phyloP scores from a whole-genome alignment of 257 asterid genomes.

The Capsicum rhomboideum region DNA sequence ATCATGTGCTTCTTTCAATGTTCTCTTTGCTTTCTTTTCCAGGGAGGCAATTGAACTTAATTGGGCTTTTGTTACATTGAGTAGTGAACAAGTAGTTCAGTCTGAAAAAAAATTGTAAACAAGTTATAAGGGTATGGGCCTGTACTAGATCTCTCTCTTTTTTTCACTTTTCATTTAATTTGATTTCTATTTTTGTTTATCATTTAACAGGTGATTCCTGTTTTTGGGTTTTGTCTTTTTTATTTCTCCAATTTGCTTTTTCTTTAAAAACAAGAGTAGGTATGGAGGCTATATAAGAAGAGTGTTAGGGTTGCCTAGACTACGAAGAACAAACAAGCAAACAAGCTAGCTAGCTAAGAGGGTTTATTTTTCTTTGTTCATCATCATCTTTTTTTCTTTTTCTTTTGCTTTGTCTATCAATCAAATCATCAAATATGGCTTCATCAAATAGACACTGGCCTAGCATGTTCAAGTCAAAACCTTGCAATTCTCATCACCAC shows the following conservation, averaged over 20 bases:
- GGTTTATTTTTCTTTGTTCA: not conserved
- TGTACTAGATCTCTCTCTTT: constrained; percentile 7
- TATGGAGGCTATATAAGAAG: constrained; percentile 18
- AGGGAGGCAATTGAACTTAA: not conserved
- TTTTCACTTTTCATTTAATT: constrained; percentile 41
- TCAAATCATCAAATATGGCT: constrained; percentile 16
- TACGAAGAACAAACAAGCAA: not conserved
- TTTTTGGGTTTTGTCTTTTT: constrained; percentile 46
- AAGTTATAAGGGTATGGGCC: constrained; percentile 43
- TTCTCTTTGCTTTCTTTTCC: constrained; percentile 51
- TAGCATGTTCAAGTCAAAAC: constrained; percentile 51
- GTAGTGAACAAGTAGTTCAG: constrained; percentile 31
- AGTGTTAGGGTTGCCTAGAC: constrained; percentile 13
- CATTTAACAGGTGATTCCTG: constrained; percentile 73
- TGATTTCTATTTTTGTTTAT: constrained; percentile 39
- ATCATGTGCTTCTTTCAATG: constrained; percentile 59
- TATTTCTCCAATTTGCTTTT: not conserved
- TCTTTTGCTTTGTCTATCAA: not conserved
- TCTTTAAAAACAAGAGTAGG: constrained; percentile 19
- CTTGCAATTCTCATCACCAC: constrained; percentile 42
- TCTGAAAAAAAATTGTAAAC: not conserved
- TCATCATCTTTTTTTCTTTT: not conserved
- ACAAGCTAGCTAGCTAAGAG: not conserved
- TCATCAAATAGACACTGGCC: constrained; percentile 56
- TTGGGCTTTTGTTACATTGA: constrained; percentile 15